Base-by-base conservation (phyloP, 192 early-diverging fungal species). In the Gryganskiella cystojenkinii region DNA sequence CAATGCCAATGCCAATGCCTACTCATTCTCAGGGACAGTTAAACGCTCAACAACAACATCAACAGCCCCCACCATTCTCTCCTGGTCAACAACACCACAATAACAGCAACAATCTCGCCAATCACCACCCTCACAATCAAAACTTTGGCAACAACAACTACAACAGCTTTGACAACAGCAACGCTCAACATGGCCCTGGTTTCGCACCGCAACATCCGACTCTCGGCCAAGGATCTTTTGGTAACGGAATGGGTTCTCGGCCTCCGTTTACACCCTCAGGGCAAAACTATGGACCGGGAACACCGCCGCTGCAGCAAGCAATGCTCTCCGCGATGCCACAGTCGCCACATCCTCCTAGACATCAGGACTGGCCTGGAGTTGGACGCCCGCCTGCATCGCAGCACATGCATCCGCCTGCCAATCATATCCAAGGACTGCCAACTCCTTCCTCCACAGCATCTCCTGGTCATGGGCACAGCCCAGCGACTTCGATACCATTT, bases 341-440 rank as follows among this genome's bases (percentile, higher is more conserved):
- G 43, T 11, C 13, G 9, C 61, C 53, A 3, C 67, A 60, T 7
- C 59, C 65, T 22, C 72, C 64, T 37, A 34, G 60, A n/a, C 65
- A 67, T 49, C 72, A 76, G 56, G 72, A 76, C 13, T 76, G 72
- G 72, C 72, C 72, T 8, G 31, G 62, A 4, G 33, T 58, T 1
- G 72, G 72, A 14, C 60, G 72, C 27, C 72, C 72, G 1, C 59
- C 60, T 2, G 47, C 35, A 17, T 57, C 33, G 11, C 13, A 19
- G 4, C 60, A 42, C 15, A 37, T 11, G 14, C 67, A 47, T 37
- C 58, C 71, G 37, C 64, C 71, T 20, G 27, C 45, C n/a, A 54
- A 55, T 10, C 22, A 9, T 20, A 20, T 34, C 27, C 37, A 19
- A 22, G 65, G 53, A 17, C 62, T 56, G 11, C 47, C 28, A 37